phyloP scores from a whole-genome alignment of 805 yeast genomes.

The Metschnikowia vanudenii region DNA sequence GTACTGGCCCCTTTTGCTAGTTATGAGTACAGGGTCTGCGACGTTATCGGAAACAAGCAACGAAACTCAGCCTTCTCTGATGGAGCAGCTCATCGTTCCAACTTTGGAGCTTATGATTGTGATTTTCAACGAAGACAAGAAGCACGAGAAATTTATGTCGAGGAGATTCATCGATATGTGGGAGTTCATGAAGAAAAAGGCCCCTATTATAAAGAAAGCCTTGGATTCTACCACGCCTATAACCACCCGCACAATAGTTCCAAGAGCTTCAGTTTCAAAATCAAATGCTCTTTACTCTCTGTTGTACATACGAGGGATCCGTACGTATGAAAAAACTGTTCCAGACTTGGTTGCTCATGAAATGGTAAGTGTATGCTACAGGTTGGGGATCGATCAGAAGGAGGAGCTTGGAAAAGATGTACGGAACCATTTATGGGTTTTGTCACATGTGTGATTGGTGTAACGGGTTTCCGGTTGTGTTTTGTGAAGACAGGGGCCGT shows the following conservation, averaged over 20 bases:
- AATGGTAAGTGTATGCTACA: slow-evolving; percentile 32
- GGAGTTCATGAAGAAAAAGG: slow-evolving; percentile 23
- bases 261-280: not conserved
- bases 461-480: no score
- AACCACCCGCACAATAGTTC: not conserved
- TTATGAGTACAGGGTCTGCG: slow-evolving; percentile 21
- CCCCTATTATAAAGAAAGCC: not conserved
- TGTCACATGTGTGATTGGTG: slow-evolving; percentile 4
- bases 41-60: slow-evolving; percentile 15
- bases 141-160: slow-evolving; percentile 47
- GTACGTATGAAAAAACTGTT: slow-evolving; percentile 38
- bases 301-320: slow-evolving; percentile 36
- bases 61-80: not conserved
- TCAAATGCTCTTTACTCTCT: slow-evolving; percentile 20
- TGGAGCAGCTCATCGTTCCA: slow-evolving; percentile 23
- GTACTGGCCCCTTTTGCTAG: slow-evolving; percentile 33
- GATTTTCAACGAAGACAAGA: slow-evolving; percentile 30
- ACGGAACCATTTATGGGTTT: slow-evolving; percentile 32
- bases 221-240: not conserved
- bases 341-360: slow-evolving; percentile 40
- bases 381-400: slow-evolving; percentile 26
- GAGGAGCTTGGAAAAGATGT: slow-evolving; percentile 24
- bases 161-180: slow-evolving; percentile 49
- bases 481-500: no score
- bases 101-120: slow-evolving; percentile 29